These are phyloP conservation scores for Brassica juncea DNA, from an alignment of 345 rosid species.

Conservation along the genomic window DNA sequence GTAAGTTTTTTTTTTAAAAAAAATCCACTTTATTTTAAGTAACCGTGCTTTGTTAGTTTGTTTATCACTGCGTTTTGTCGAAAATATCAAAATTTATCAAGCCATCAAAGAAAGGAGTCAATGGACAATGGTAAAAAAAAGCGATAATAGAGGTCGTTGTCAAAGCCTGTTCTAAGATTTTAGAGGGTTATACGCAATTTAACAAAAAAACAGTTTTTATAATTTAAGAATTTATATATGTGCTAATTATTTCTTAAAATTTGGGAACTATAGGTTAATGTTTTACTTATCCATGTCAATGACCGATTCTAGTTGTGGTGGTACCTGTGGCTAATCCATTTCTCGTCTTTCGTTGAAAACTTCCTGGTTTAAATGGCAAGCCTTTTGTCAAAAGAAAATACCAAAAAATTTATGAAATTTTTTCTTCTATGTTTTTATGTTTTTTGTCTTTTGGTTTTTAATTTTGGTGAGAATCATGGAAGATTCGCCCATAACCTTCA, in stretches of 20 bases:
- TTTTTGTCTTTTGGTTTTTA: slow-evolving; percentile 11
- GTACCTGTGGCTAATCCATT: background rate
- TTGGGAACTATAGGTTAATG: background rate
- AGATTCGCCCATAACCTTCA: slow-evolving; percentile 17
- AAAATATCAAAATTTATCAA: background rate
- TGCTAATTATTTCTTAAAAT: too few relatives aligned
- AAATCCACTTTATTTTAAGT: background rate
- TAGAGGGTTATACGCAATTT: too few relatives aligned
- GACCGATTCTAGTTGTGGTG: background rate
- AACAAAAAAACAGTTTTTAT: background rate
- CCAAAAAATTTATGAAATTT: too few relatives aligned
- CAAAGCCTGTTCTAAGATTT: too few relatives aligned
- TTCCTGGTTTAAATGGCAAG: background rate
- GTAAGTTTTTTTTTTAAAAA: slow-evolving; percentile 15
- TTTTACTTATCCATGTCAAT: too few relatives aligned
- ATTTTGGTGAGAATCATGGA: slow-evolving; percentile 22
- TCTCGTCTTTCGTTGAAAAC: background rate
- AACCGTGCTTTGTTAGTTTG: background rate
- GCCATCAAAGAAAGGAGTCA: background rate
- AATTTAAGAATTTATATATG: too few relatives aligned
- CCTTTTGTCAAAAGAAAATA: background rate
- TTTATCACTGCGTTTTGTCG: background rate
- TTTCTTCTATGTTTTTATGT: background rate
- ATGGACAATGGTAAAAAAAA: background rate
- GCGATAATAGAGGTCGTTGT: too few relatives aligned